Evolutionary conservation across 1,284 basidiomycete genomes (phyloP).

Genomic region (Malassezia psittaci): DNA sequence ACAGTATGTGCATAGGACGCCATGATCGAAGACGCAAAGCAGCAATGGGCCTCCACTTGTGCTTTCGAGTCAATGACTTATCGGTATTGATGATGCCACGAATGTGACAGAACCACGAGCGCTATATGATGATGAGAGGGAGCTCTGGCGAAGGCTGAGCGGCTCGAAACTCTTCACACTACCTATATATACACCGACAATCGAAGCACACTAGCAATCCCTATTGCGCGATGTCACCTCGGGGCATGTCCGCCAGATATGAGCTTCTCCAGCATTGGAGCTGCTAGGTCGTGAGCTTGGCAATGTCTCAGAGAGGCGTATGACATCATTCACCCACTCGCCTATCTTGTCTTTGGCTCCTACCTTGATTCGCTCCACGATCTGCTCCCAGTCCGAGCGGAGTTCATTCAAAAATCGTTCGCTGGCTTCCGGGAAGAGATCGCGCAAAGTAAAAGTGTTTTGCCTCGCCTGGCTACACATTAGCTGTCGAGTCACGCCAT

Average conservation of each 20-base stretch:
- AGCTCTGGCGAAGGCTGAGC: no score
- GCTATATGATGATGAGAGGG: no score
- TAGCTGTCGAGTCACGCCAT: not conserved
- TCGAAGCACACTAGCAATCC: no score
- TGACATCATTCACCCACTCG: slow-evolving; percentile 24
- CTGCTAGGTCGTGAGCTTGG: not conserved
- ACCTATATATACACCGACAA: no score
- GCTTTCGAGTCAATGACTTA: not conserved
- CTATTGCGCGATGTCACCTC: not conserved
- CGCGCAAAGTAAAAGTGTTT: not conserved
- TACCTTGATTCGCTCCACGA: slow-evolving; percentile 26
- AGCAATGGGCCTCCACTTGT: slow-evolving; percentile 7
- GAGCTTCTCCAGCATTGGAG: not conserved
- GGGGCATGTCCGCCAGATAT: not conserved
- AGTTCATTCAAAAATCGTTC: not conserved
- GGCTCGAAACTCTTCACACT: no score
- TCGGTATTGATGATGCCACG: no score
- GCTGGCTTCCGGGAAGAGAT: not conserved
- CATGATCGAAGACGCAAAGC: not conserved
- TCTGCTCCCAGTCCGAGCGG: slow-evolving; percentile 20
- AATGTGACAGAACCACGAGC: no score
- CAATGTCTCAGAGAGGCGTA: not conserved
- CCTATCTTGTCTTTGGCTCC: slow-evolving; percentile 32
- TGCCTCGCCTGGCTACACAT: not conserved
- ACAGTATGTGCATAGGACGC: slow-evolving; percentile 17